A percentile compares a stretch with the other conserved stretches of the same genome.
Conservation (phyloP, 2,329 filamentous ascomycete genomes). For the Scedosporium boydii region DNA sequence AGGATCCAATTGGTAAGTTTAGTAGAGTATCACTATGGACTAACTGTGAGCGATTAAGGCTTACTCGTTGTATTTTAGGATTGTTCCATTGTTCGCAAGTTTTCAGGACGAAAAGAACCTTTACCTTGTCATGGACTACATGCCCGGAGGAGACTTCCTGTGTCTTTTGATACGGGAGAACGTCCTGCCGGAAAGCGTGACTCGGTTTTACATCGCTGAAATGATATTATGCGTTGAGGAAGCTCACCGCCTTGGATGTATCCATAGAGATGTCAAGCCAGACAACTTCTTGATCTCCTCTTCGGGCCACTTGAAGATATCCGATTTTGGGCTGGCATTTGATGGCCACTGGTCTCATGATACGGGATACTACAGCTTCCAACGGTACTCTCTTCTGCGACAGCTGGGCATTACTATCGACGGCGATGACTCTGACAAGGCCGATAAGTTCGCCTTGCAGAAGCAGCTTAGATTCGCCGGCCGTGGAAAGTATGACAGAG, state of each 20-base stretch:
- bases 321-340: conserved; percentile 92
- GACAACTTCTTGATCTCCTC: conserved; percentile 92
- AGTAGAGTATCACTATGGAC: neutral
- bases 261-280: conserved; percentile 92
- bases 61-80: conserved; percentile 35
- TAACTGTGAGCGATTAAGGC: neutral
- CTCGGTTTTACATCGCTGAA: conserved; percentile 84
- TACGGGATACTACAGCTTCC: conserved; percentile 74
- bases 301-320: conserved; percentile 86
- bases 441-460: neutral
- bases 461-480: conserved; percentile 3
- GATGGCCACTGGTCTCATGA: conserved; percentile 94
- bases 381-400: conserved; percentile 69
- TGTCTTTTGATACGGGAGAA: conserved; percentile 79
- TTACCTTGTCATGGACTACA: conserved; percentile 96
- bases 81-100: conserved; percentile 77
- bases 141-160: conserved; percentile 92
- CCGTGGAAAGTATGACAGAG: conserved; percentile 10
- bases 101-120: conserved; percentile 80
- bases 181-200: conserved; percentile 65
- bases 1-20: conserved; percentile 63
- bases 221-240: conserved; percentile 96
- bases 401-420: conserved; percentile 55
- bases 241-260: conserved; percentile 77
- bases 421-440: conserved; percentile 2